phyloP scores from a whole-genome alignment of 83 land plant species.

The Thuja plicata region DNA sequence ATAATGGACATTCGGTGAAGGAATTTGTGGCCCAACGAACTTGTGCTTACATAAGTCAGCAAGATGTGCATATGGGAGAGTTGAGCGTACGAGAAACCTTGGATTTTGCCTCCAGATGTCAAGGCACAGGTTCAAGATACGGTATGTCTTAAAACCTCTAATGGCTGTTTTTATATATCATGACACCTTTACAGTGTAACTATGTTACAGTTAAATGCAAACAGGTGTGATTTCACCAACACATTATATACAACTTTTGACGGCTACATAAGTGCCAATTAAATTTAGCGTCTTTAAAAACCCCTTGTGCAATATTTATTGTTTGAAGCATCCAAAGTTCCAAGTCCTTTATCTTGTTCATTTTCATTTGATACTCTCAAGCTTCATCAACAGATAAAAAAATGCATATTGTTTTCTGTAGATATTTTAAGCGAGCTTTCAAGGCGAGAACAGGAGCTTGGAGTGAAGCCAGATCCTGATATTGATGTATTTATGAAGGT shows the following conservation, averaged over 20 bases:
- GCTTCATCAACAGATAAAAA: too few species aligned
- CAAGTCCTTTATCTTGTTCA: too few species aligned
- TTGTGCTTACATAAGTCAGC: neutral
- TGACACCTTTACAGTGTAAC: too few species aligned
- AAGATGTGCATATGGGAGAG: neutral
- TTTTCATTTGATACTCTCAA: too few species aligned
- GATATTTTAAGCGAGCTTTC: neutral
- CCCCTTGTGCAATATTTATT: too few species aligned
- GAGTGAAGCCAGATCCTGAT: neutral
- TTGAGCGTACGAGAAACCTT: slow-evolving; percentile 5
- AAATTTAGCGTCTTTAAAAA: too few species aligned
- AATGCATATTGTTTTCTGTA: neutral
- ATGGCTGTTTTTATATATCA: neutral
- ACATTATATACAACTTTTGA: too few species aligned
- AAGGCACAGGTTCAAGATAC: slow-evolving; percentile 6
- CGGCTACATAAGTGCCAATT: too few species aligned
- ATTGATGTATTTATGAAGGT: slow-evolving; percentile 8
- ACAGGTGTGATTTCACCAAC: too few species aligned
- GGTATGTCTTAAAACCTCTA: neutral
- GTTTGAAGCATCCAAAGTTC: too few species aligned
- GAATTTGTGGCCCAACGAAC: neutral
- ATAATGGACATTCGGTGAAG: neutral
- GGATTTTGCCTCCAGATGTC: neutral
- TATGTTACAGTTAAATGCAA: neutral
- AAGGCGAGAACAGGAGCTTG: neutral